These are phyloP conservation scores for Tetrahymena elliotti DNA, from an alignment of 73 alveolate genomes.

Conservation along the genomic window DNA sequence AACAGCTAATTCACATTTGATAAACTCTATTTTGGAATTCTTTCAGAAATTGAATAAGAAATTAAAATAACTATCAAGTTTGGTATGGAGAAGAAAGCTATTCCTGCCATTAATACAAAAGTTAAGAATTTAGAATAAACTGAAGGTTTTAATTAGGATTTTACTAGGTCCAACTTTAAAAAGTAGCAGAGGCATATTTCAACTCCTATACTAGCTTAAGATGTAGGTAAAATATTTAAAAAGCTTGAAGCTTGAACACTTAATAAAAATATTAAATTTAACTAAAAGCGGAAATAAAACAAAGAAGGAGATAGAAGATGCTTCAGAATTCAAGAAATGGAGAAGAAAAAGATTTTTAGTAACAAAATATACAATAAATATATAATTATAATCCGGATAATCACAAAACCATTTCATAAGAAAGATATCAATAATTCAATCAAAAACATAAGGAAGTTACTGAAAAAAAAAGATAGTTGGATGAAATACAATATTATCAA, in stretches of 20 bases:
- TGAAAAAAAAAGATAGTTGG: background rate
- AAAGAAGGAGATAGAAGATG: background rate
- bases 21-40: background rate
- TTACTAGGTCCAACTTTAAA: background rate
- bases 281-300: background rate
- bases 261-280: background rate
- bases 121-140: background rate
- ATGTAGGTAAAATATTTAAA: background rate
- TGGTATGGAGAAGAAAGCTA: background rate
- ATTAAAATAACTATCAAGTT: background rate
- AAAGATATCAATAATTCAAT: background rate
- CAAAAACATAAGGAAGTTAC: background rate
- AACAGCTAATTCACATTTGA: background rate
- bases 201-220: background rate
- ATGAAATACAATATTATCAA: background rate
- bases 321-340: background rate
- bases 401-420: background rate
- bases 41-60: background rate
- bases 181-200: background rate
- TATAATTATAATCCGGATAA: background rate
- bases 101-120: background rate
- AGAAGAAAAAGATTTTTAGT: background rate
- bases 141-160: background rate
- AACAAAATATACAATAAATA: background rate
- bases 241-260: background rate